Base-by-base conservation (phyloP, 2,329 filamentous ascomycete species). In the Fusarium nygamai region DNA sequence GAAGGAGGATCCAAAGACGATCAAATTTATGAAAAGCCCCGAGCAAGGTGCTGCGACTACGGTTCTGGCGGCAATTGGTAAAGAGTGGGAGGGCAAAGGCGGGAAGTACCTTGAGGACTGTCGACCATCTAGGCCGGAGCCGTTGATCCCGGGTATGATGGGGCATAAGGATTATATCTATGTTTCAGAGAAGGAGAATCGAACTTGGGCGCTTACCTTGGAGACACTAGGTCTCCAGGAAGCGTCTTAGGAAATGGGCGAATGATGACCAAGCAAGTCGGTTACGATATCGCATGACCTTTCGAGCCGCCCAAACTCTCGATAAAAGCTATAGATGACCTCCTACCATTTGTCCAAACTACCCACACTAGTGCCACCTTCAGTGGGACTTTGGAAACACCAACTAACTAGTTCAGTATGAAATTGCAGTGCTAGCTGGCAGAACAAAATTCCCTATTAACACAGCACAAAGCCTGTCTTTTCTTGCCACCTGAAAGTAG, bases 81-180 rank as follows among this genome's bases (percentile, higher is more conserved):
- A 59, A 5, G 56, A 59, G 7, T 48, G 56, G 56, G 56, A 48
- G 29, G 33, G 41, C 4, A 19, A 36, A 22, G 56, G 41, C 6
- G 56, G 41, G 17, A 59, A 59, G 8, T 59, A 59, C 14, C 56
- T 59, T 36, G 56, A 59, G 41, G 20, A 48, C 24, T 59, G 56
- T 33, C 56, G 20, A 8, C 41, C 41, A 17, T 47, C 56, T 6
- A 48, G 4, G 31, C 41, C 56, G 8, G 31, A 59, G 10, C 56
- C 56, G 6, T 22, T 59, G 10, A 38, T 59, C 20, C 56, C 56
- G 2, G 56, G 56, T 3, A 20, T 29, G 29, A 48, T 48, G 41
- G 56, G 56, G 3, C 10, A 47, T 9, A 59, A 48, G 10, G 24
- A 48, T 29, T 59, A 59, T 2, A 20, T 46, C 3, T 59, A 59